Evolutionary conservation across 2,329 filamentous ascomycete genomes (phyloP).

Genomic region (Neurospora sp.): DNA sequence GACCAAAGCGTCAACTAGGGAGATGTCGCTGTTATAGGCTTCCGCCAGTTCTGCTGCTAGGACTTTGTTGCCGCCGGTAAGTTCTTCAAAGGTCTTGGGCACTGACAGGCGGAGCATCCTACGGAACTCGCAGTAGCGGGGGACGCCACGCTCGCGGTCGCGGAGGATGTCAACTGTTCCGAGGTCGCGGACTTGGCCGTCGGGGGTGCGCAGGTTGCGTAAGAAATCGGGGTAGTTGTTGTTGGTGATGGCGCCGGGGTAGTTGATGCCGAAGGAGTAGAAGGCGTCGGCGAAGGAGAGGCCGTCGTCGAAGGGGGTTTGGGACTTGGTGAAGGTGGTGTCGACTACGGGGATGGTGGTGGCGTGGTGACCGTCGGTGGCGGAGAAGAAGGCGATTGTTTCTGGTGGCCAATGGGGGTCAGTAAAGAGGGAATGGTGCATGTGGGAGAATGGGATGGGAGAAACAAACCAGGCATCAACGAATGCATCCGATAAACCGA

Average conservation of each 20-base stretch:
- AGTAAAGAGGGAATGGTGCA: background rate
- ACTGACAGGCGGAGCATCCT: conserved; percentile 29
- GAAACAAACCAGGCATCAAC: conserved; percentile 8
- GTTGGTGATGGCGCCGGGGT: conserved; percentile 34
- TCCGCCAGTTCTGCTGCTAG: conserved; percentile 27
- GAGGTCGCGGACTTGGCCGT: conserved; percentile 31
- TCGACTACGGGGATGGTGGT: conserved; percentile 4
- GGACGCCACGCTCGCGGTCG: conserved; percentile 36
- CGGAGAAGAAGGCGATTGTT: conserved; percentile 7
- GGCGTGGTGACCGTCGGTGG: conserved; percentile 2
- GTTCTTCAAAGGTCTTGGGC: conserved; percentile 26
- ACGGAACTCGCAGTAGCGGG: conserved; percentile 34
- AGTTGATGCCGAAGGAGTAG: conserved; percentile 38
- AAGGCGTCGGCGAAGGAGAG: conserved; percentile 26
- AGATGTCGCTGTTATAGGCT: conserved; percentile 31
- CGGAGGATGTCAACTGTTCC: conserved; percentile 36
- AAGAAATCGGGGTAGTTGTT: conserved; percentile 29
- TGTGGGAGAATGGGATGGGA: background rate
- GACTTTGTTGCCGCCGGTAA: conserved; percentile 27
- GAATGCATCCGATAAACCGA: conserved; percentile 13
- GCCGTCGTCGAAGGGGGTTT: background rate
- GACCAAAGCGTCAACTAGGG: conserved; percentile 31
- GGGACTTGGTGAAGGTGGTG: conserved; percentile 6
- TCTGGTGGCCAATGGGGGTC: background rate
- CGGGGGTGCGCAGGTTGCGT: conserved; percentile 28